Base-by-base conservation (phyloP, 495 filamentous ascomycete species). In the Neurospora cerealis region DNA sequence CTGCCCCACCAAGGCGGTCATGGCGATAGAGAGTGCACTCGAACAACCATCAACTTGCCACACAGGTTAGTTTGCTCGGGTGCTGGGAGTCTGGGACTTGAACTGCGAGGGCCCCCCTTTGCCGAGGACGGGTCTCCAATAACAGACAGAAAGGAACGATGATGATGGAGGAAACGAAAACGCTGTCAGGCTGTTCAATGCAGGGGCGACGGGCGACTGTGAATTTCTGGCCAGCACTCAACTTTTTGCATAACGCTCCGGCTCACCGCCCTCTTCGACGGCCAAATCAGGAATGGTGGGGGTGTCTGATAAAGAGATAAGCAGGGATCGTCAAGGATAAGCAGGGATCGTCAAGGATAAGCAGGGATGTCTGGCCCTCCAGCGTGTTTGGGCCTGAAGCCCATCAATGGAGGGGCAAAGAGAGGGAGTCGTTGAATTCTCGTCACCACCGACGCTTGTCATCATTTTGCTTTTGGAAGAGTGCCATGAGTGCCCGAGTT, bases 301-400 rank as follows among this genome's bases (percentile, higher is more conserved):
- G 36, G 21, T 39, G 69, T 66, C 74, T 76, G 74, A 78, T 77
- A 78, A 77, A 78, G 73, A 71, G 78, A 80, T 78, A 79, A 79
- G 77, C 75, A 78, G 71, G 75, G 78, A 78, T 79, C 44, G n/a
- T 17, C 28, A 36, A 17, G 75, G 72, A 76, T 62, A 72, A 73
- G 75, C 73, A 75, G 73, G 73, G 78, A 78, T 79, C 44, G n/a
- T 17, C 28, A 36, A 17, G 75, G 72, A 76, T 62, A 72, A 73
- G 75, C 73, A 75, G 73, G 73, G 71, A 75, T 75, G 21, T 42
- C 71, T 70, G 77, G 66, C 71, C 70, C 54, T 4, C 21, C 21
- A 62, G 54, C 28, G 54, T 66, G 54, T 66, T 66, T 70, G 70
- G 72, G 46, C 44, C 37, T 60, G 69, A 48, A 41, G 37, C 78